A percentile compares a stretch with the other conserved stretches of the same genome.
Evolutionary conservation across 768 basidiomycete species (phyloP).

Genomic region (Fistulinella prunicolor): DNA sequence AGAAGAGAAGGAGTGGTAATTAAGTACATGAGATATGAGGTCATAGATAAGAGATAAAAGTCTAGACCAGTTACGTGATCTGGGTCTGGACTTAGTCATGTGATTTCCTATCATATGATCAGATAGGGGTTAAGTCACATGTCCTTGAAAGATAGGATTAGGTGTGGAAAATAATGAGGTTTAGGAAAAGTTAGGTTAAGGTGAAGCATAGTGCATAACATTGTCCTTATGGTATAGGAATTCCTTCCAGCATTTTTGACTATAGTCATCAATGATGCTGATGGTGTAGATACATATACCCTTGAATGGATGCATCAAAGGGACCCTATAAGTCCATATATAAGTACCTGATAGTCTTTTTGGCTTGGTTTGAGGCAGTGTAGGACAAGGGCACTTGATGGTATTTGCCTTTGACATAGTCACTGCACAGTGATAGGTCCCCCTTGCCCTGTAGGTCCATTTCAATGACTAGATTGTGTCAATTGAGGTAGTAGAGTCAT

Average conservation of each 20-base stretch:
- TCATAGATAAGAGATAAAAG: too few relatives aligned
- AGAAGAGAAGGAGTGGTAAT: too few relatives aligned
- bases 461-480: slow-evolving; percentile 4
- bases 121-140: too few relatives aligned
- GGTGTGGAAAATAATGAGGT: too few relatives aligned
- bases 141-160: too few relatives aligned
- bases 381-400: slow-evolving; percentile 6
- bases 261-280: slow-evolving; percentile 5
- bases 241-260: slow-evolving; percentile 11
- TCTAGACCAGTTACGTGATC: too few relatives aligned
- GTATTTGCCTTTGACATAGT: slow-evolving; percentile 10
- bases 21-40: too few relatives aligned
- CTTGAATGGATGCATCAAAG: slow-evolving; percentile 4
- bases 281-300: slow-evolving; percentile 5
- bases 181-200: too few relatives aligned
- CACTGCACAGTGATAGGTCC: slow-evolving; percentile 3
- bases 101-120: too few relatives aligned
- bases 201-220: too few relatives aligned
- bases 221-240: too few relatives aligned
- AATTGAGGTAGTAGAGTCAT: background rate
- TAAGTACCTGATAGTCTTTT: background rate
- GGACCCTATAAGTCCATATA: background rate
- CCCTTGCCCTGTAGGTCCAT: slow-evolving; percentile 5
- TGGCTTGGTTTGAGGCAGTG: background rate
- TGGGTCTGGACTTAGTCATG: too few relatives aligned